Evolutionary conservation across 345 rosid species (phyloP).

Genomic region (Moricandia moricandioides): DNA sequence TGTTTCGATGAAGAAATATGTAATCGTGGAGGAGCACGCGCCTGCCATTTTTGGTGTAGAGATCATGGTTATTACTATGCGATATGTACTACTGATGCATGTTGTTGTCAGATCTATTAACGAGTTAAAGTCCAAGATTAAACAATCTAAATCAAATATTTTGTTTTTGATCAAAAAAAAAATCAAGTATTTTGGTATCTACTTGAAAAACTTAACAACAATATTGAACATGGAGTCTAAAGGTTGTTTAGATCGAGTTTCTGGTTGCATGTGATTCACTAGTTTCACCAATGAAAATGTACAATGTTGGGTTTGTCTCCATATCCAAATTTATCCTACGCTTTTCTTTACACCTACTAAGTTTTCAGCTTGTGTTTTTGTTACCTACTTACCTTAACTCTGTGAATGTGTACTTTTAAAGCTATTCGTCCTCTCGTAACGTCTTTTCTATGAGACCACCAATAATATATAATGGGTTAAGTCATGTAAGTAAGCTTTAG

Average conservation of each 20-base stretch:
- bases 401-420: background rate
- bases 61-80: background rate
- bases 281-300: background rate
- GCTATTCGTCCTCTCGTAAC: too few relatives aligned
- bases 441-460: too few relatives aligned
- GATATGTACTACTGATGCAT: background rate
- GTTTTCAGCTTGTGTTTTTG: background rate
- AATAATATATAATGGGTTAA: too few relatives aligned
- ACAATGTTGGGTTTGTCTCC: background rate
- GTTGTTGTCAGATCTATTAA: background rate
- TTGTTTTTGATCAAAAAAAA: background rate
- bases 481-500: too few relatives aligned
- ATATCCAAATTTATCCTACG: background rate
- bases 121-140: too few relatives aligned
- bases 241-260: background rate
- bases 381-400: background rate
- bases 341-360: background rate
- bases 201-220: background rate
- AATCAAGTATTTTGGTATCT: background rate
- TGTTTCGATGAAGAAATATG: background rate
- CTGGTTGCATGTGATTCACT: background rate
- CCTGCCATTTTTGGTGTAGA: background rate
- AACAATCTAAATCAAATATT: too few relatives aligned
- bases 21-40: background rate
- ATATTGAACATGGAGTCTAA: background rate